phyloP scores from a whole-genome alignment of 2,329 filamentous ascomycete species.

The Fusarium albosuccineum region DNA sequence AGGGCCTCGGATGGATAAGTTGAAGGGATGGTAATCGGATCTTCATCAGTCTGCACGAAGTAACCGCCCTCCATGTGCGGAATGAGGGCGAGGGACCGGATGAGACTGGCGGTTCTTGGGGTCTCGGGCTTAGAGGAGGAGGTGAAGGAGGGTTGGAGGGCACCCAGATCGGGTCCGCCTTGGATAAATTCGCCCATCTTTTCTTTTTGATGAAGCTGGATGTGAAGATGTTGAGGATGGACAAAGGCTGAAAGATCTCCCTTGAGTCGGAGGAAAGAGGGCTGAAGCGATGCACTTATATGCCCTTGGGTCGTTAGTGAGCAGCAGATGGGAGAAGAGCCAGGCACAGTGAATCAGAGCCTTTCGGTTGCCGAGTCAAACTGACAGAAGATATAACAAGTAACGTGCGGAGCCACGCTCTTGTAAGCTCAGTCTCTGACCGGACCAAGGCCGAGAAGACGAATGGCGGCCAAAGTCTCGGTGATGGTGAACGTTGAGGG shows the following conservation, averaged over 20 bases:
- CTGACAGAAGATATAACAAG: conserved; percentile 5
- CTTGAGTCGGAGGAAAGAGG: neutral
- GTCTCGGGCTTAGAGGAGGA: conserved; percentile 36
- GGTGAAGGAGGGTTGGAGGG: conserved; percentile 33
- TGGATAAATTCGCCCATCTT: conserved; percentile 32
- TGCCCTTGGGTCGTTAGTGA: conserved; percentile 19
- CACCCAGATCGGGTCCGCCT: conserved; percentile 19
- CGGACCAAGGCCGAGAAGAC: conserved; percentile 3
- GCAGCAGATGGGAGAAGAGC: conserved; percentile 2
- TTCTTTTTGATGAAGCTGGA: neutral
- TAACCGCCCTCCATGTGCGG: conserved; percentile 75
- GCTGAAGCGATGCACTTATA: conserved; percentile 17
- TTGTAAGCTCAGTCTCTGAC: neutral
- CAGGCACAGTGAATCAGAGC: neutral
- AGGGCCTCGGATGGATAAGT: conserved; percentile 53
- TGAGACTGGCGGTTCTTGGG: conserved; percentile 40
- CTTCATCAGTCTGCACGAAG: conserved; percentile 72
- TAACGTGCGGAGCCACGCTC: conserved; percentile 6
- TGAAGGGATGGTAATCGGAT: conserved; percentile 64
- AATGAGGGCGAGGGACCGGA: conserved; percentile 59
- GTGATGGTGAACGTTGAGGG: conserved; percentile 26
- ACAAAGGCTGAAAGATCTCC: neutral
- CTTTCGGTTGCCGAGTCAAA: neutral
- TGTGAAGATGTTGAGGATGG: neutral
- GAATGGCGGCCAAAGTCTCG: conserved; percentile 23